These are phyloP conservation scores for Botryobasidium botryosum DNA, from an alignment of 768 basidiomycete genomes.

Conservation along the genomic window DNA sequence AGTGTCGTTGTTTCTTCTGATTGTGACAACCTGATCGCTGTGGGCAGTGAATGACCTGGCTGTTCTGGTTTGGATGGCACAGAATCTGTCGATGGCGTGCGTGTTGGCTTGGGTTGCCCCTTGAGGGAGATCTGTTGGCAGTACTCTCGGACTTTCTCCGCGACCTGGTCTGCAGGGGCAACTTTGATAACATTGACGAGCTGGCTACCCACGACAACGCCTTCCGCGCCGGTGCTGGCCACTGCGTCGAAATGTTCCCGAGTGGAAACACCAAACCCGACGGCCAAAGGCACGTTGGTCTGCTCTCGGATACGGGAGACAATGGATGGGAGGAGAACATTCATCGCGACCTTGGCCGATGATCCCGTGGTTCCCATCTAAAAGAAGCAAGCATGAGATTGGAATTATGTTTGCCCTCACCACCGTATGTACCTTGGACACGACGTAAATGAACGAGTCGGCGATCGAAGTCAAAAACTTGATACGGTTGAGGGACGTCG, in stretches of 20 bases:
- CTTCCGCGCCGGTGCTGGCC: conserved; percentile 79
- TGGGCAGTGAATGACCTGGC: conserved; percentile 19
- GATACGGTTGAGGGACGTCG: conserved; percentile 73
- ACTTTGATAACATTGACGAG: conserved; percentile 67
- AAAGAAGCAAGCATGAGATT: neutral
- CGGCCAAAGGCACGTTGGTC: conserved; percentile 71
- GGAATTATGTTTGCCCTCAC: too few species aligned
- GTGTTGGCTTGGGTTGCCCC: conserved; percentile 14
- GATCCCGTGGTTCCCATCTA: conserved; percentile 99
- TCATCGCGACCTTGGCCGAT: conserved; percentile 52
- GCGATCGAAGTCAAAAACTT: conserved; percentile 86
- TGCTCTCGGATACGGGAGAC: conserved; percentile 66
- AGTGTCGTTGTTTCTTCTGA: conserved; percentile 28
- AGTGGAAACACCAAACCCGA: conserved; percentile 92
- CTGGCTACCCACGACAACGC: conserved; percentile 83
- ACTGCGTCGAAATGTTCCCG: conserved; percentile 77
- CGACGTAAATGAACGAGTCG: conserved; percentile 94
- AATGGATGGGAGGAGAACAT: conserved; percentile 63
- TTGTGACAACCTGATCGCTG: neutral
- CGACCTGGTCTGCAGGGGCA: conserved; percentile 29
- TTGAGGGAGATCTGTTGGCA: conserved; percentile 51
- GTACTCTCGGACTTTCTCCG: conserved; percentile 46
- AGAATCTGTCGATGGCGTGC: conserved; percentile 13
- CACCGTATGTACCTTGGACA: conserved; percentile 91
- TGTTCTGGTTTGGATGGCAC: conserved; percentile 18